A percentile compares a stretch with the other conserved stretches of the same genome.
phyloP scores from a whole-genome alignment of 495 filamentous ascomycete species.

The Alectoria sarmentosa region DNA sequence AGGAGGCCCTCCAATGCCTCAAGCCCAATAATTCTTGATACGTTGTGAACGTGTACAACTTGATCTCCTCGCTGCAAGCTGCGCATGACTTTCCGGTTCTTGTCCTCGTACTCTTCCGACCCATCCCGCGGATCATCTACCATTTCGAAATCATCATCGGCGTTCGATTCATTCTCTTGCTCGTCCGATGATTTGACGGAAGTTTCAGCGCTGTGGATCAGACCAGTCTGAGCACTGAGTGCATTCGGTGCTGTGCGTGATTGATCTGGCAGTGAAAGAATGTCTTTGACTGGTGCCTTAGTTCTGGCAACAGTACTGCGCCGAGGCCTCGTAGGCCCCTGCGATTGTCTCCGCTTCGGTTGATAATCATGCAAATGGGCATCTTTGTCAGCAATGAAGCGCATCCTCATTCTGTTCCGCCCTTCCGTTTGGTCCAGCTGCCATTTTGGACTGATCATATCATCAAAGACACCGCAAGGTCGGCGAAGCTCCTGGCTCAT shows the following conservation, averaged over 20 bases:
- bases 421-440: slow-evolving; percentile 93
- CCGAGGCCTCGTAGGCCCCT: slow-evolving; percentile 31
- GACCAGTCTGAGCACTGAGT: background rate
- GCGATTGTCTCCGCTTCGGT: slow-evolving; percentile 66
- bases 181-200: slow-evolving; percentile 1
- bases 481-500: slow-evolving; percentile 67
- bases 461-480: slow-evolving; percentile 71
- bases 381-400: slow-evolving; percentile 69
- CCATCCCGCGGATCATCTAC: slow-evolving; percentile 81
- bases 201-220: background rate
- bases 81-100: slow-evolving; percentile 94
- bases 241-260: background rate
- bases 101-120: slow-evolving; percentile 86
- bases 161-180: slow-evolving; percentile 26
- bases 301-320: slow-evolving; percentile 13
- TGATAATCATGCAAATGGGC: slow-evolving; percentile 68
- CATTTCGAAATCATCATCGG: slow-evolving; percentile 90
- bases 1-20: slow-evolving; percentile 88
- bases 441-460: slow-evolving; percentile 63
- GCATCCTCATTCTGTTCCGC: slow-evolving; percentile 85
- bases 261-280: slow-evolving; percentile 16
- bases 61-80: slow-evolving; percentile 85
- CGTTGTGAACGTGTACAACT: slow-evolving; percentile 91
- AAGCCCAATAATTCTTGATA: slow-evolving; percentile 86
- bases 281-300: slow-evolving; percentile 9